phyloP scores from a whole-genome alignment of 768 basidiomycete species.

The Lepiota venenata region DNA sequence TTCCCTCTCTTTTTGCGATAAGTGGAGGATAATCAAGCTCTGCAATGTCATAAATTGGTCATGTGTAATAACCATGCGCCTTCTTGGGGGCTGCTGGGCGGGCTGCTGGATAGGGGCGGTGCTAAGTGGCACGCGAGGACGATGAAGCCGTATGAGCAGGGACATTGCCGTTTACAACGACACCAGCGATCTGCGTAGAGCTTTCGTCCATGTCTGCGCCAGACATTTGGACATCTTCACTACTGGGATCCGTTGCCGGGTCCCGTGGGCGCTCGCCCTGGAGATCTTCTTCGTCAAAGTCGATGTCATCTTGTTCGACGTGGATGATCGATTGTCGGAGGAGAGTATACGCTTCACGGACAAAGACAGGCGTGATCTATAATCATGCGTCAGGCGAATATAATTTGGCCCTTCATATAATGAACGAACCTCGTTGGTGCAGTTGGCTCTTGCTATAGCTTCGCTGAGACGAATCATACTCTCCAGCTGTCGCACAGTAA shows the following conservation, averaged over 20 bases:
- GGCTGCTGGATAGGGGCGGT: slow-evolving; percentile 27
- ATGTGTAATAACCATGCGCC: slow-evolving; percentile 89
- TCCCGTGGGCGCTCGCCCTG: slow-evolving; percentile 48
- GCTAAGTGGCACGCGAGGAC: slow-evolving; percentile 36
- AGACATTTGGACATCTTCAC: slow-evolving; percentile 61
- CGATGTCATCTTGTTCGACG: slow-evolving; percentile 98
- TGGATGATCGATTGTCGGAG: slow-evolving; percentile 98
- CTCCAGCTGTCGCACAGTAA: slow-evolving; percentile 96
- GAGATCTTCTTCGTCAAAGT: slow-evolving; percentile 90
- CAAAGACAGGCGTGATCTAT: slow-evolving; percentile 90
- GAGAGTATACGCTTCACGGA: slow-evolving; percentile 92
- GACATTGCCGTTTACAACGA: slow-evolving; percentile 26
- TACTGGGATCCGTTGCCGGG: slow-evolving; percentile 26
- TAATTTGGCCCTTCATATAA: neutral
- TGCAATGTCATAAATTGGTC: slow-evolving; percentile 93
- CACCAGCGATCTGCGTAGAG: slow-evolving; percentile 33
- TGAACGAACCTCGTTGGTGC: slow-evolving; percentile 75
- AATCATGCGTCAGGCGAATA: neutral
- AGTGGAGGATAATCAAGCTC: slow-evolving; percentile 81
- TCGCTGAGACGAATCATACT: slow-evolving; percentile 98
- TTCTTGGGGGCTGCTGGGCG: slow-evolving; percentile 44
- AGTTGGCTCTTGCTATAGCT: slow-evolving; percentile 96
- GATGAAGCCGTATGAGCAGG: slow-evolving; percentile 24
- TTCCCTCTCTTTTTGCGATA: slow-evolving; percentile 73
- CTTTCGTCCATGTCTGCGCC: slow-evolving; percentile 56